Evolutionary conservation across 495 filamentous ascomycete species (phyloP).

Genomic region (Tuber magnatum): DNA sequence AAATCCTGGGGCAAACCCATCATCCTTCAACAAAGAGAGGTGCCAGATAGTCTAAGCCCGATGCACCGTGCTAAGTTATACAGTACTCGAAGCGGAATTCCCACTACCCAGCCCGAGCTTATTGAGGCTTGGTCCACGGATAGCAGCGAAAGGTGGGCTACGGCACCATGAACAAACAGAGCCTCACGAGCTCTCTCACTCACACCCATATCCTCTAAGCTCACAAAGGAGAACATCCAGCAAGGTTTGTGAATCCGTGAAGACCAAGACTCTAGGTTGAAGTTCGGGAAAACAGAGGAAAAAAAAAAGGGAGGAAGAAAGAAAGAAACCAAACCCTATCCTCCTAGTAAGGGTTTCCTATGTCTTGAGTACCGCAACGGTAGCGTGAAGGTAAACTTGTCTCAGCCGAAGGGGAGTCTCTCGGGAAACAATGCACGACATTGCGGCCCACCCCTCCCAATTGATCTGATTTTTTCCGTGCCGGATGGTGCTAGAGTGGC

Average conservation of each 20-base stretch:
- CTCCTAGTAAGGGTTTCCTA: not conserved
- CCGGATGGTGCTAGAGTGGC: not conserved
- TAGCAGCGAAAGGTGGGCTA: not conserved
- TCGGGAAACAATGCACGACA: conserved; percentile 11
- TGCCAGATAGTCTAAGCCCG: not conserved
- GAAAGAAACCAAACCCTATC: not conserved
- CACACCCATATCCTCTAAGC: not conserved
- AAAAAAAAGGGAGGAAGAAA: not conserved
- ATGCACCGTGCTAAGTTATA: not conserved
- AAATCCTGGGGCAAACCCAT: not conserved
- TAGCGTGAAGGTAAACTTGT: not conserved
- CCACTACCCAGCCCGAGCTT: not conserved
- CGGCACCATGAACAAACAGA: not conserved
- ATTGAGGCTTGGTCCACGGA: not conserved
- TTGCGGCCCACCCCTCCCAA: not conserved
- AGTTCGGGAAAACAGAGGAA: too few species aligned
- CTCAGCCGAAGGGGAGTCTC: too few species aligned
- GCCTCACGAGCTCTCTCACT: conserved; percentile 26
- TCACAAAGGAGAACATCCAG: not conserved
- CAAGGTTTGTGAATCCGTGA: not conserved
- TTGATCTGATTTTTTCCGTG: conserved; percentile 5
- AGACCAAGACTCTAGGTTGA: not conserved
- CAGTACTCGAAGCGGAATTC: not conserved
- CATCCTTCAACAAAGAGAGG: not conserved
- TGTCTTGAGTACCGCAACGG: not conserved